A percentile compares a stretch with the other conserved stretches of the same genome.
phyloP scores from a whole-genome alignment of 192 early-diverging fungal genomes.

The Coemansia biformis region DNA sequence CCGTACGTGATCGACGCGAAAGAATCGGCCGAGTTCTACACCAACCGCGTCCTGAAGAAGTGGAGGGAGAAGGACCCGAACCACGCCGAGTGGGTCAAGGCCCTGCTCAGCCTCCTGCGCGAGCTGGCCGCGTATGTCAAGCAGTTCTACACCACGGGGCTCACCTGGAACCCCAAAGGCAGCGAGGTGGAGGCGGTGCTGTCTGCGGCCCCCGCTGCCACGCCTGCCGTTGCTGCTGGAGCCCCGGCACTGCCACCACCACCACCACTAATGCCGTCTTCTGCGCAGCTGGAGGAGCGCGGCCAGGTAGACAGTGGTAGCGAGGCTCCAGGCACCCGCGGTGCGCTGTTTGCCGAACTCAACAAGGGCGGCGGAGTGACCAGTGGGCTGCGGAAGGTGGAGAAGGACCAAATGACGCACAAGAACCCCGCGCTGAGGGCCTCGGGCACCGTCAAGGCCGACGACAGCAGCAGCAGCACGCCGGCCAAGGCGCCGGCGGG shows the following conservation, averaged over 20 bases:
- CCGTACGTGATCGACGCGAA: constrained; percentile 85
- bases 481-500: too few species aligned
- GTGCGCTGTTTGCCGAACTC: constrained; percentile 77
- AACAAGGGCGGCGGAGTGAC: constrained; percentile 74
- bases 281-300: constrained; percentile 3
- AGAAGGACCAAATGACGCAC: constrained; percentile 95
- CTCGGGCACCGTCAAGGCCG: constrained; percentile 51
- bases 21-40: constrained; percentile 88
- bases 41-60: constrained; percentile 84
- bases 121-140: constrained; percentile 85
- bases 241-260: constrained; percentile 55
- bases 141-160: constrained; percentile 79
- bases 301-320: neutral
- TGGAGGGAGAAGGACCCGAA: constrained; percentile 82
- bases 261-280: constrained; percentile 49
- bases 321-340: constrained; percentile 12
- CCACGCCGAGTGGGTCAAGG: constrained; percentile 82
- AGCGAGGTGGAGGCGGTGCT: constrained; percentile 37
- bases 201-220: constrained; percentile 8
- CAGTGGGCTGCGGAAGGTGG: constrained; percentile 85
- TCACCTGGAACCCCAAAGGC: constrained; percentile 88
- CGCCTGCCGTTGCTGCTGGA: constrained; percentile 33
- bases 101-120: constrained; percentile 61
- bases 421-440: constrained; percentile 91
- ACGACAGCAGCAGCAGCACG: constrained; percentile 4